phyloP scores from a whole-genome alignment of 2,329 filamentous ascomycete species.

The Proliferodiscus dingleyae region DNA sequence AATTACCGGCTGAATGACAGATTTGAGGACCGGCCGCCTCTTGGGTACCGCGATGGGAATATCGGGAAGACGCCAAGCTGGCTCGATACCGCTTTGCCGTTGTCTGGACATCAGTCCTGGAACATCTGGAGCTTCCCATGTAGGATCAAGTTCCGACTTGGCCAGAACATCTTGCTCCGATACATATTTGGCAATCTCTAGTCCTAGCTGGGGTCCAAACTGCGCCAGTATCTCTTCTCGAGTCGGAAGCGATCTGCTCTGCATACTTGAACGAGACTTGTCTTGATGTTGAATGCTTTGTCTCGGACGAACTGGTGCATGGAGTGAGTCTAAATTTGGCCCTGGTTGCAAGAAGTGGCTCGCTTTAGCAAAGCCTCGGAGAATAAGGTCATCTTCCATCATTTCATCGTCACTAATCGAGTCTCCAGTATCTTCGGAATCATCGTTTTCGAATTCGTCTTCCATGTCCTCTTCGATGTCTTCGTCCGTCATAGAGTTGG shows the following conservation, averaged over 20 bases:
- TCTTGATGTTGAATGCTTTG: not conserved
- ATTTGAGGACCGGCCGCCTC: constrained; percentile 15
- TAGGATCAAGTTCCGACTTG: constrained; percentile 23
- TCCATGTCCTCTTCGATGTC: constrained; percentile 25
- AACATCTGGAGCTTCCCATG: constrained; percentile 24
- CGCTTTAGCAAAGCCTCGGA: constrained; percentile 27
- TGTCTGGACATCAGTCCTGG: not conserved
- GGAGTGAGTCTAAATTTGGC: constrained; percentile 4
- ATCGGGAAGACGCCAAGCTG: constrained; percentile 15
- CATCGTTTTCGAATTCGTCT: constrained; percentile 26
- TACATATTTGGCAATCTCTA: constrained; percentile 26
- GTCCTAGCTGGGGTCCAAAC: constrained; percentile 28
- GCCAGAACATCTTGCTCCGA: constrained; percentile 19
- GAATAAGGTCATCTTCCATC: constrained; percentile 30
- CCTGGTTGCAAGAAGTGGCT: constrained; percentile 18
- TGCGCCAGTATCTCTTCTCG: constrained; percentile 26
- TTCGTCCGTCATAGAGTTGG: constrained; percentile 11
- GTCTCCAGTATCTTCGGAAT: constrained; percentile 20
- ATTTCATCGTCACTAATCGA: constrained; percentile 24
- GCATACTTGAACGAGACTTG: not conserved
- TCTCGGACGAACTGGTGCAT: not conserved
- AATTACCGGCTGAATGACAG: constrained; percentile 14
- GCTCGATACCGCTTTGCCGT: constrained; percentile 1
- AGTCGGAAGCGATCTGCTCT: constrained; percentile 18
- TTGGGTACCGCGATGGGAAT: constrained; percentile 11